Conservation (phyloP, 352 stramenopile species). For the Elongisporangium anandrum region DNA sequence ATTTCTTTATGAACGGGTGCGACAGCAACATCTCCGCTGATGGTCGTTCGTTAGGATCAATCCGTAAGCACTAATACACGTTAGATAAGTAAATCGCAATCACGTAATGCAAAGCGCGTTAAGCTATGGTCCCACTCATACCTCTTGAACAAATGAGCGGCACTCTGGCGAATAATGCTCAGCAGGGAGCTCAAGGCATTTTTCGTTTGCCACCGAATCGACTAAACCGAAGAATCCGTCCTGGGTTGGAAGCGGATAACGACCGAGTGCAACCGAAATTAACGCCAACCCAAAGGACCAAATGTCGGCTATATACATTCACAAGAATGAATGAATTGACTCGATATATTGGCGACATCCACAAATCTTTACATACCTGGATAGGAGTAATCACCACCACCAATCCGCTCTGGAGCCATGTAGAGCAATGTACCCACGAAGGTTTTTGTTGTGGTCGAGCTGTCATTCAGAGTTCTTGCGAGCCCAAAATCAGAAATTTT, state of each 20-base stretch:
- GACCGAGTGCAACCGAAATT: constrained; percentile 74
- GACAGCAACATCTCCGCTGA: constrained; percentile 59
- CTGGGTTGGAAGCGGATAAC: constrained; percentile 81
- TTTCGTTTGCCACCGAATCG: constrained; percentile 79
- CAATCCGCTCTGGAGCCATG: constrained; percentile 94
- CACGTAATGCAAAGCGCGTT: background rate
- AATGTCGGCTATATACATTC: constrained; percentile 49
- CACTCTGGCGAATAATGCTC: constrained; percentile 68
- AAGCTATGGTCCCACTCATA: constrained; percentile 17
- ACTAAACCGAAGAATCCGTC: constrained; percentile 87
- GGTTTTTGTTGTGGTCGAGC: constrained; percentile 75
- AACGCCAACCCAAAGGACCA: constrained; percentile 83
- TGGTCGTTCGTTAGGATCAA: constrained; percentile 59
- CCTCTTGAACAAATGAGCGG: constrained; percentile 64
- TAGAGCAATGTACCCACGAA: constrained; percentile 94
- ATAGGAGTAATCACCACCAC: constrained; percentile 88
- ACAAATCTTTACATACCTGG: constrained; percentile 27
- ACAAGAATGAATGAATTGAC: background rate
- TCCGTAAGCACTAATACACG: constrained; percentile 46
- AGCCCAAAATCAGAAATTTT: constrained; percentile 90
- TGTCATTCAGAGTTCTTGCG: constrained; percentile 74
- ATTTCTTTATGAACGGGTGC: constrained; percentile 71
- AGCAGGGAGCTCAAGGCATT: constrained; percentile 57
- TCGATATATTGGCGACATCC: background rate
- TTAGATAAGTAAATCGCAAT: background rate